Evolutionary conservation across 2,329 filamentous ascomycete species (phyloP), one percentile per base, ranked within the genome.

Genomic region (Colletotrichum lindemuthianum): DNA sequence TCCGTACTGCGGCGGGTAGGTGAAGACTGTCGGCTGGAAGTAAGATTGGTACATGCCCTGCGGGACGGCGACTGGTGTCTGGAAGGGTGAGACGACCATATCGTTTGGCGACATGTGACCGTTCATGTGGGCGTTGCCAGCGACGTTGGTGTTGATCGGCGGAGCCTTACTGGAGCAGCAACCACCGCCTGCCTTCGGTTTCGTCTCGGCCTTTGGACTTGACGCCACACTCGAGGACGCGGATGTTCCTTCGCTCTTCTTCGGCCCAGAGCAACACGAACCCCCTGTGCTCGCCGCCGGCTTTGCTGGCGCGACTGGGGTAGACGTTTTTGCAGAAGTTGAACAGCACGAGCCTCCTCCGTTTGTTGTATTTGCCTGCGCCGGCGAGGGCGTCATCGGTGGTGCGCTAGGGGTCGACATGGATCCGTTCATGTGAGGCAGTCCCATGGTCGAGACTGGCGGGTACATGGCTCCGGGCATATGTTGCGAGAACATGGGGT

Each of bases 1-100:
- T 8, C 84, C 84, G 70, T 84, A 85, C 24, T 84, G 79, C 3
- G 84, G 77, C 5, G 84, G 84, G 54, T 86, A 86, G 8, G 81
- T 82, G 67, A 84, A 86, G 13, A 85, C 74, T 13, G 79, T 81
- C 2, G 79, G 78, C 40, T 81, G 80, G 55, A 78, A 81, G 70
- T 77, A 80, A 7, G 74, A 59, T n/a, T 41, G 71, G 65, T 77
- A 79, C 66, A 80, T 75, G 63, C 76, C 75, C 55, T 78, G 76
- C 1, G 75, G 72, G 70, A 81, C 73, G 50, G 74, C 69, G 33
- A 78, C 72, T 0, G 76, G 71, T 3, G 74, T 59, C 41, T 76
- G 76, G 50, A 78, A 80, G 2, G 77, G 75, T 7, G 74, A 66
- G 68, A 79, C 74, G 55, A 64, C 67, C 15, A 69, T 58, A 15